Evolutionary conservation across 768 basidiomycete species (phyloP).

Genomic region (Boletus tylopilopsis): DNA sequence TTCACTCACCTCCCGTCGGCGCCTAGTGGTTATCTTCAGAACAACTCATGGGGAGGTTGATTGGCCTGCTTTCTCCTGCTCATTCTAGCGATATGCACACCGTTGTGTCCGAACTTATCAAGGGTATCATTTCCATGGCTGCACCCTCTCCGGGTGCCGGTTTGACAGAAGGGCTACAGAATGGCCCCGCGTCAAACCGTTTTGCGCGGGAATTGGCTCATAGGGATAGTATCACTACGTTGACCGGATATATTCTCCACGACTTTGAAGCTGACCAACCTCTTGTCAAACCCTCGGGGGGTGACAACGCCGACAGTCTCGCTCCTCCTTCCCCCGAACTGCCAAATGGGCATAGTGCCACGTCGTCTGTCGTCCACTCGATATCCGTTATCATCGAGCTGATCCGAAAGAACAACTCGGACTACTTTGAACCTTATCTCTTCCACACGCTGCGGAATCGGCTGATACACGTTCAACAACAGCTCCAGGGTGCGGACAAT

Average conservation of each 20-base stretch:
- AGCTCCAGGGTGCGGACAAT: constrained; percentile 52
- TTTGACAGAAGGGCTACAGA: constrained; percentile 65
- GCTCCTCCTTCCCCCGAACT: constrained; percentile 13
- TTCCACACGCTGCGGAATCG: constrained; percentile 92
- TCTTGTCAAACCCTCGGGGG: constrained; percentile 15
- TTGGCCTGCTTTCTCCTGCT: constrained; percentile 78
- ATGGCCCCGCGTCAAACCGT: constrained; percentile 74
- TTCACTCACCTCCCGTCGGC: constrained; percentile 27
- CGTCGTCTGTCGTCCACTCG: constrained; percentile 81
- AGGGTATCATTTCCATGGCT: constrained; percentile 92
- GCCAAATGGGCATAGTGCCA: constrained; percentile 47
- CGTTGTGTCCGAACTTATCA: constrained; percentile 87
- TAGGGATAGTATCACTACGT: constrained; percentile 60
- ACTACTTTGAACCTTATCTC: constrained; percentile 96
- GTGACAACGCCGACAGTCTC: constrained; percentile 12
- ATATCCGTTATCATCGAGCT: constrained; percentile 90
- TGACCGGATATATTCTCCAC: constrained; percentile 74
- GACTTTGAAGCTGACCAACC: constrained; percentile 42
- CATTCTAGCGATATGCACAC: constrained; percentile 75
- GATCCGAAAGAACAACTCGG: constrained; percentile 96
- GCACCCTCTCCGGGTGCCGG: constrained; percentile 80
- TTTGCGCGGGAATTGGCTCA: constrained; percentile 87
- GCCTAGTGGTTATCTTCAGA: constrained; percentile 84
- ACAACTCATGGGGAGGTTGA: constrained; percentile 74
- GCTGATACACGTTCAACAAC: constrained; percentile 83